Evolutionary conservation across 306 rosid genomes (phyloP), one percentile per base, ranked within the genome.

Genomic region (Fagus crenata): DNA sequence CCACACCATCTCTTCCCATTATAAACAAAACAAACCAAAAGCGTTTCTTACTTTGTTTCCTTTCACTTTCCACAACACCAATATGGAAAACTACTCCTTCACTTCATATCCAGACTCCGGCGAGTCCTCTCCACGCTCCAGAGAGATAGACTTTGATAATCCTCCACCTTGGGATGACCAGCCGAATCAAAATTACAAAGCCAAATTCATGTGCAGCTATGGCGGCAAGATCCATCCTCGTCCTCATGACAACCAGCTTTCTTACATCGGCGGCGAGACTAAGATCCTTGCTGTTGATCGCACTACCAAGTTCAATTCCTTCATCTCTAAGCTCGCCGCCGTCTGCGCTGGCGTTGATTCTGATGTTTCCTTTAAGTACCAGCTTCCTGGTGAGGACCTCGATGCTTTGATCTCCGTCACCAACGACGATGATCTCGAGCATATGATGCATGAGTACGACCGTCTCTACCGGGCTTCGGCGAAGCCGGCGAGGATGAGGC

Each of bases 171-270:
- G 96, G 97, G 97, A 95, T 39, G 95, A 93, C 1, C 89, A 87
- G 40, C 90, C 61, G 1, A 78, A 72, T 0, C 87, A 84, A 2
- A 89, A 69, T 77, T 92, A 92, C 86, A 90, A 88, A 73, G 93
- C 80, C 42, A 95, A 92, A 75, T 88, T 95, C 84, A 92, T 95
- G 96, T 95, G 96, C 75, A 90, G 97, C 86, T 95, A 95, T 56
- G 96, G 97, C 67, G 98, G 98, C 2, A 95, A 95, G 87, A 95
- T 95, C 91, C 93, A 88, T 28, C 98, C 98, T 1, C 96, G 98
- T 6, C 81, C 87, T 2, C 97, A 95, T 77, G 98, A 95, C 72
- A 95, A 92, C 72, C 90, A 84, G 18, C 96, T 95, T 68, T 90
- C 93, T 73, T 95, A 95, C 83, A 86, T 88, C 71, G 96, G 92